A percentile compares a stretch with the other conserved stretches of the same genome.
Conservation (phyloP, 2,329 filamentous ascomycete genomes). For the Blastomyces silverae region DNA sequence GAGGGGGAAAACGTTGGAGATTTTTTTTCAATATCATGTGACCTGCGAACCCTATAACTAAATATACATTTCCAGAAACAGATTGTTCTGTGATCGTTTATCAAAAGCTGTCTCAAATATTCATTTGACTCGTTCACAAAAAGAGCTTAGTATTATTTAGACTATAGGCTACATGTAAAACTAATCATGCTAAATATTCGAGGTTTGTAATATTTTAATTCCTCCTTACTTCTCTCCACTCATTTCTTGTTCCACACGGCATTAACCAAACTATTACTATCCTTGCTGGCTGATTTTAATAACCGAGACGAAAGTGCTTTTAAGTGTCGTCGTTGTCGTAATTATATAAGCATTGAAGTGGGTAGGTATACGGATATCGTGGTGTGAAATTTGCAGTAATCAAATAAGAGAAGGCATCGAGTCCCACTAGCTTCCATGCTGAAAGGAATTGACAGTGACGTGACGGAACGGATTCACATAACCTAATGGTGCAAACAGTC, state of each 20-base stretch:
- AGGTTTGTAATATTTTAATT: not conserved
- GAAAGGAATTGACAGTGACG: not conserved
- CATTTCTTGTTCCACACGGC: not conserved
- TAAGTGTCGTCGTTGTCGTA: conserved; percentile 1
- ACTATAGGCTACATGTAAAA: conserved; percentile 1
- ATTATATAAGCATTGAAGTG: not conserved
- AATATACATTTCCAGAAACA: too few species aligned
- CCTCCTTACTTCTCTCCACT: not conserved
- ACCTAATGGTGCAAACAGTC: conserved; percentile 9
- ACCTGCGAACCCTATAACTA: not conserved
- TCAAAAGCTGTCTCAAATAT: too few species aligned
- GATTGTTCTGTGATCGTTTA: too few species aligned
- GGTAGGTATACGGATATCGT: not conserved
- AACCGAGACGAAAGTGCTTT: not conserved
- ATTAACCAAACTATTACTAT: not conserved
- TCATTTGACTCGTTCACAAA: not conserved
- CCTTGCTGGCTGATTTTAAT: not conserved
- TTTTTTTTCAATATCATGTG: not conserved
- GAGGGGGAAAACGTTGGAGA: too few species aligned
- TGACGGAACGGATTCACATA: conserved; percentile 13
- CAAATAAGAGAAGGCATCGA: not conserved
- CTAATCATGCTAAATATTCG: not conserved
- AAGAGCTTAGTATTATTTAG: not conserved
- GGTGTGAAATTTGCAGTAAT: not conserved
- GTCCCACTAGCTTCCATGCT: not conserved